Percentiles rank a stretch among this genome's conserved stretches.
phyloP scores from a whole-genome alignment of 768 basidiomycete genomes.

The Phylloporus sp. region DNA sequence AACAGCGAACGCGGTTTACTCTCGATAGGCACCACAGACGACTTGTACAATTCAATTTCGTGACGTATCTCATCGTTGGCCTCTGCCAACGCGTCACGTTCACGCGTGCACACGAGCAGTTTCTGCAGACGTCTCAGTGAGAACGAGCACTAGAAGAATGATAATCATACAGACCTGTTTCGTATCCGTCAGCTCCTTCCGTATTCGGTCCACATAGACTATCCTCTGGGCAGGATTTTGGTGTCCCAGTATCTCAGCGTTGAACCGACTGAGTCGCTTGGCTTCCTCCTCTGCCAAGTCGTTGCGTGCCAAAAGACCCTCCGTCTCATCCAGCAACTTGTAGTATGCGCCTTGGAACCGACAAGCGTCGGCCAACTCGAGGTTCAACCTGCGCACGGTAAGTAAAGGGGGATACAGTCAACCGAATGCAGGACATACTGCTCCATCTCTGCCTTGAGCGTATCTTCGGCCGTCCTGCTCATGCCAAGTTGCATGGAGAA shows the following conservation, averaged over 20 bases:
- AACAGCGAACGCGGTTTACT: constrained; percentile 52
- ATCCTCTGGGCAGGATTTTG: constrained; percentile 82
- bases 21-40: constrained; percentile 44
- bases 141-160: not conserved
- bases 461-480: constrained; percentile 60
- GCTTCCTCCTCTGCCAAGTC: constrained; percentile 79
- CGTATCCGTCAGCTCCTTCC: constrained; percentile 70
- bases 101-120: constrained; percentile 42
- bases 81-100: constrained; percentile 42
- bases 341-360: constrained; percentile 70
- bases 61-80: constrained; percentile 44
- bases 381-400: constrained; percentile 32
- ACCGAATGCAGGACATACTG: constrained; percentile 41
- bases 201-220: constrained; percentile 78
- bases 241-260: constrained; percentile 82
- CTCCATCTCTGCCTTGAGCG: constrained; percentile 61
- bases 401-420: not conserved
- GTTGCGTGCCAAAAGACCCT: constrained; percentile 60
- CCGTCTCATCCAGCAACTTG: constrained; percentile 57
- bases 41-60: constrained; percentile 59
- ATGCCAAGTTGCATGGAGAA: constrained; percentile 49
- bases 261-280: constrained; percentile 67
- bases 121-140: constrained; percentile 35
- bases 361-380: constrained; percentile 56
- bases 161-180: constrained; percentile 58